A percentile compares a stretch with the other conserved stretches of the same genome.
phyloP scores from a whole-genome alignment of 331 rosid species.

The Rosa hybrid region DNA sequence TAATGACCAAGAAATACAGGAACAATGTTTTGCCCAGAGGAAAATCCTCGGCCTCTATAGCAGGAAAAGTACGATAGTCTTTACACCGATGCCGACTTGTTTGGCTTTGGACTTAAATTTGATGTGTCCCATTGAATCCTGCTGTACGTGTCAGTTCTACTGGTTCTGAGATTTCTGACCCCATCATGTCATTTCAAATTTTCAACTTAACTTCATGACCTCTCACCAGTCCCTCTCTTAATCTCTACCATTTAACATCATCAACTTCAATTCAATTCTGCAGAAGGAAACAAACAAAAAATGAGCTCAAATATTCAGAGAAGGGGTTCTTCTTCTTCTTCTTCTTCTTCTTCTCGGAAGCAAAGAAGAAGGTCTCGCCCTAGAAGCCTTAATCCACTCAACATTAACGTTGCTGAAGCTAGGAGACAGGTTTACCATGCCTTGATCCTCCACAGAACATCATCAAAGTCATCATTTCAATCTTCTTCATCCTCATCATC shows the following conservation, averaged over 20 bases:
- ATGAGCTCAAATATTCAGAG: conserved; percentile 4
- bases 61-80: conserved; percentile 16
- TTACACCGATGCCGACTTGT: conserved; percentile 14
- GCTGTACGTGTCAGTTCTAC: conserved; percentile 35
- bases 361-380: conserved; percentile 15
- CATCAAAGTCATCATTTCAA: conserved; percentile 13
- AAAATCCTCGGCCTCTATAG: background rate
- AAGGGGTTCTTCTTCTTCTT: background rate
- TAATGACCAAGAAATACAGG: background rate
- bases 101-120: conserved; percentile 6
- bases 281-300: background rate
- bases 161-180: conserved; percentile 23
- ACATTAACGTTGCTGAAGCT: conserved; percentile 15
- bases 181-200: conserved; percentile 15
- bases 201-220: background rate
- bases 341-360: background rate
- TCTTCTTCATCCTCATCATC: conserved; percentile 10
- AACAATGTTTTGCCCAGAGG: background rate
- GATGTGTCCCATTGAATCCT: conserved; percentile 39
- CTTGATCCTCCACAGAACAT: conserved; percentile 22
- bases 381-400: background rate
- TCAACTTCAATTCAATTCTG: background rate
- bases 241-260: background rate
- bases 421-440: conserved; percentile 34
- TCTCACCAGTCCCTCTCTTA: background rate